Conservation (phyloP, 371 early-diverging fungal genomes). For the Globomyces sp. region DNA sequence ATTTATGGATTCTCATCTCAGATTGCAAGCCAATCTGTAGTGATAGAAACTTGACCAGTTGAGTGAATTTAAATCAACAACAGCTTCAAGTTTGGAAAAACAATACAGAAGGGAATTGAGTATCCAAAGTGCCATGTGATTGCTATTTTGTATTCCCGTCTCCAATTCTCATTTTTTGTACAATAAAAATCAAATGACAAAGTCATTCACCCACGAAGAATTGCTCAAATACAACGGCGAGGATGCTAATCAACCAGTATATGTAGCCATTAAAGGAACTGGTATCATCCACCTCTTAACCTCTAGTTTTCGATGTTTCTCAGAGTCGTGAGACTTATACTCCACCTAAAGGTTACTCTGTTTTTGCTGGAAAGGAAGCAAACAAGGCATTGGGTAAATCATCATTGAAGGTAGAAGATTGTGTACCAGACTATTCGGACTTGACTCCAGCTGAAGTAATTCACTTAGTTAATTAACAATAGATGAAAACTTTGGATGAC, state of each 20-base stretch:
- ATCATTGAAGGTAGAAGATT: conserved; percentile 73
- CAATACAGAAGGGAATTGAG: too few species aligned
- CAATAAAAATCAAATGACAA: conserved; percentile 6
- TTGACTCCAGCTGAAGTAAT: conserved; percentile 65
- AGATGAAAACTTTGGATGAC: conserved; percentile 69
- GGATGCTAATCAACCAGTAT: conserved; percentile 73
- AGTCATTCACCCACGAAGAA: conserved; percentile 70
- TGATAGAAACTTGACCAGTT: too few species aligned
- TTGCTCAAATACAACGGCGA: conserved; percentile 77
- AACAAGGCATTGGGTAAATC: conserved; percentile 64
- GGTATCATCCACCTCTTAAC: conserved; percentile 38
- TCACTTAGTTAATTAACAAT: neutral
- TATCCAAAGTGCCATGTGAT: too few species aligned
- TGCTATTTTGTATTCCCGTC: too few species aligned
- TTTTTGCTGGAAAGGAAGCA: conserved; percentile 93
- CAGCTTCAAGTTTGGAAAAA: too few species aligned
- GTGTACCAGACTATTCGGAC: conserved; percentile 64
- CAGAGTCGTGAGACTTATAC: neutral
- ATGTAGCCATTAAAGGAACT: conserved; percentile 80
- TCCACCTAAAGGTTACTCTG: conserved; percentile 76
- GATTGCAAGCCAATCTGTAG: too few species aligned
- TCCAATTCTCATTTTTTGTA: too few species aligned
- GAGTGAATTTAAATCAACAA: too few species aligned
- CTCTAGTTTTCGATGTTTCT: conserved; percentile 82
- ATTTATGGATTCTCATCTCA: too few species aligned